Evolutionary conservation across 495 filamentous ascomycete species (phyloP).

Genomic region (Xylaria intraflava): DNA sequence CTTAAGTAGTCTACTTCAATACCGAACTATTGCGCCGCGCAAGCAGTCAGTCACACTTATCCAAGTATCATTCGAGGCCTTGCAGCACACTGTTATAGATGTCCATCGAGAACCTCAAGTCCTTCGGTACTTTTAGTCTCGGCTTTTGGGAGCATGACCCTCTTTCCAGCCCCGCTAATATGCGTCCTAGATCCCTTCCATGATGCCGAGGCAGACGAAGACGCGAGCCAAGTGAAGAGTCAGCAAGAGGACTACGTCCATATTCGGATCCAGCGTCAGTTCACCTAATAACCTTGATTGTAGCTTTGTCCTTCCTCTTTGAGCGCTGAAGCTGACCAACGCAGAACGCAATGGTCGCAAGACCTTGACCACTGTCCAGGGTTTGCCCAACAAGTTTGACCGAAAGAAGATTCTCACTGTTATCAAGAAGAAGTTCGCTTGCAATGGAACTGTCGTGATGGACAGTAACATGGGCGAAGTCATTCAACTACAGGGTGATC

Average conservation of each 20-base stretch:
- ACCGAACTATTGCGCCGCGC: not conserved
- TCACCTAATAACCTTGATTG: not conserved
- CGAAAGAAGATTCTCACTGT: conserved; percentile 99
- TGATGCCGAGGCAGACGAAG: conserved; percentile 11
- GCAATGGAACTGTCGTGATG: conserved; percentile 99
- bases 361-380: conserved; percentile 98
- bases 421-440: conserved; percentile 99
- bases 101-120: conserved; percentile 13
- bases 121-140: conserved; percentile 7
- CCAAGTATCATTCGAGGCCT: not conserved
- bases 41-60: not conserved
- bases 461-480: conserved; percentile 98
- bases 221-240: conserved; percentile 8
- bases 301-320: not conserved
- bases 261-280: conserved; percentile 10
- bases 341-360: conserved; percentile 92
- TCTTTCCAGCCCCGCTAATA: conserved; percentile 4
- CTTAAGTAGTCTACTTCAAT: not conserved
- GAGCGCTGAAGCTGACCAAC: not conserved
- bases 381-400: conserved; percentile 94
- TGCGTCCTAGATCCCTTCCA: conserved; percentile 8
- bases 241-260: conserved; percentile 12
- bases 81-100: conserved; percentile 1
- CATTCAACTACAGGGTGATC: conserved; percentile 98
- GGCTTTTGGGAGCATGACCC: not conserved